Evolutionary conservation across 768 basidiomycete genomes (phyloP), one percentile per base, ranked within the genome.

Genomic region (Mycena rosella): DNA sequence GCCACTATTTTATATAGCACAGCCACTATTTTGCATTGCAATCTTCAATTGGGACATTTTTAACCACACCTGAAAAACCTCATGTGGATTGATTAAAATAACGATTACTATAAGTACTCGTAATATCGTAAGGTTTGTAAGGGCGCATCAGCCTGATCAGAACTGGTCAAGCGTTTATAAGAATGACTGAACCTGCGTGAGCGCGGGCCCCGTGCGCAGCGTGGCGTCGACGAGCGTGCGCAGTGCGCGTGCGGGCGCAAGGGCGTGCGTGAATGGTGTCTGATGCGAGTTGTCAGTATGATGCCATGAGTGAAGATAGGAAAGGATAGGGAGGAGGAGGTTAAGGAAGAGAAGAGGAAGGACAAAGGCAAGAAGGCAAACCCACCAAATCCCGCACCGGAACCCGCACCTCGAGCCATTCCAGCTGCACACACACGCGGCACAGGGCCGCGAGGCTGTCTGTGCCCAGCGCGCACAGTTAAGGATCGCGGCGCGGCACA

Each of bases 371-470:
- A 11, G 32, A 34, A 34, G 32, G 6, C 32, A 47, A 10, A 74
- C 83, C 45, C 53, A 88, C 87, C 30, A 86, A 69, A 5, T 89
- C 86, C 70, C 83, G 86, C 55, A 82, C 74, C 4, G 88, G 86
- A 20, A 90, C 72, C 27, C 82, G 76, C 14, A 91, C 66, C 44
- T 84, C 84, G 6, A 91, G 75, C 57, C 84, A 77, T 72, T 88
- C 85, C 24, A 91, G 80, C 20, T 79, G 71, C 5, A 74, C 63
- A 71, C 88, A 89, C 22, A 71, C 62, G 22, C 77, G 74, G 70
- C 84, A 84, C 15, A 90, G 81, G 22, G 74, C 71, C 15, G 72
- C 60, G 13, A 89, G 72, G 20, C 81, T 80, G 11, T 84, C 81
- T 30, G 74, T 69, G 34, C 76, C 78, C 2, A 89, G 60, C 3